phyloP scores from a whole-genome alignment of 805 yeast genomes.

The Saturnispora dispora region DNA sequence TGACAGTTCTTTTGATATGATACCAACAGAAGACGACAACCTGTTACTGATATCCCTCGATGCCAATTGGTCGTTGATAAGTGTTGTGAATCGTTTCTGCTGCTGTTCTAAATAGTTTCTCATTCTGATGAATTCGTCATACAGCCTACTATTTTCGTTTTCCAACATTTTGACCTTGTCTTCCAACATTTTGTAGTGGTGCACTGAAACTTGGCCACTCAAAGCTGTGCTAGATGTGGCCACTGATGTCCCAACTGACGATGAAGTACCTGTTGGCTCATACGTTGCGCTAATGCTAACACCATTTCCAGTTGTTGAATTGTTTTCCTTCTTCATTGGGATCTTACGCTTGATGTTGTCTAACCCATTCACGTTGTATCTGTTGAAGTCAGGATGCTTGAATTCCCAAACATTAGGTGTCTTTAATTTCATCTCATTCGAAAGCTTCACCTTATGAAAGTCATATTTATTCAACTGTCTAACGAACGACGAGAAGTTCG shows the following conservation, averaged over 20 bases:
- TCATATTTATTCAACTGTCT: conserved; percentile 94
- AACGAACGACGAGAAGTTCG: conserved; percentile 90
- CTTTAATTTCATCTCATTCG: conserved; percentile 57
- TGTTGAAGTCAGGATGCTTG: conserved; percentile 79
- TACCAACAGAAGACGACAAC: neutral
- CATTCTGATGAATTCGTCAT: conserved; percentile 28
- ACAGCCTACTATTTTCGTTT: conserved; percentile 21
- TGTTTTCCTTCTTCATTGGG: conserved; percentile 32
- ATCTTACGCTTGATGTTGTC: conserved; percentile 84
- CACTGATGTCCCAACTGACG: neutral
- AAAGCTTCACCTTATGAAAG: conserved; percentile 85
- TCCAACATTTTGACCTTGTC: conserved; percentile 26
- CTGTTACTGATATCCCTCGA: conserved; percentile 46
- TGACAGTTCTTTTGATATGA: neutral
- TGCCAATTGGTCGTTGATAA: conserved; percentile 51
- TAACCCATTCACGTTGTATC: conserved; percentile 66
- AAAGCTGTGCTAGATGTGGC: neutral
- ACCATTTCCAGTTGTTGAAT: conserved; percentile 9
- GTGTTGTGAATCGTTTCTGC: conserved; percentile 52
- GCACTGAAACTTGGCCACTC: conserved; percentile 16
- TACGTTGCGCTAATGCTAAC: neutral
- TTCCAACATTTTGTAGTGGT: conserved; percentile 20
- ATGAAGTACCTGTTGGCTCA: neutral
- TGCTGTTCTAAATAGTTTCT: conserved; percentile 32
- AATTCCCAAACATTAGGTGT: conserved; percentile 78